Evolutionary conservation across 2,329 filamentous ascomycete species (phyloP).

Genomic region (Macrophomina phaseolina): DNA sequence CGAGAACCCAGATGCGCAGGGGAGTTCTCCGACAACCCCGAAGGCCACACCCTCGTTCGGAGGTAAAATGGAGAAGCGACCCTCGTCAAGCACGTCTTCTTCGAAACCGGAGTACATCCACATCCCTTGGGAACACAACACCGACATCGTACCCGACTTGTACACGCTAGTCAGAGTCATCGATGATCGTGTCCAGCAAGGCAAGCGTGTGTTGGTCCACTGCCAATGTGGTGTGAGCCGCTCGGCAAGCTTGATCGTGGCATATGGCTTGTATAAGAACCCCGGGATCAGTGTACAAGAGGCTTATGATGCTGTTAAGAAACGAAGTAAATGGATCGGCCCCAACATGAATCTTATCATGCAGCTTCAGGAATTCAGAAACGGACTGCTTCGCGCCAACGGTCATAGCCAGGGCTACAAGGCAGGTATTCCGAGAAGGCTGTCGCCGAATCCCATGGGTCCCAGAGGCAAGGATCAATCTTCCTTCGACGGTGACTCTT

Average conservation of each 20-base stretch:
- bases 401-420: constrained; percentile 42
- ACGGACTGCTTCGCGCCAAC: constrained; percentile 49
- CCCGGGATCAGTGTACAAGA: constrained; percentile 79
- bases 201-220: constrained; percentile 81
- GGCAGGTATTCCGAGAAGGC: constrained; percentile 30
- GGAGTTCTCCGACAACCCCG: constrained; percentile 55
- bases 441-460: constrained; percentile 31
- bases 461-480: constrained; percentile 39
- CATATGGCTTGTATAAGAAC: constrained; percentile 81
- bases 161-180: constrained; percentile 78
- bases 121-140: constrained; percentile 88
- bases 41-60: constrained; percentile 52
- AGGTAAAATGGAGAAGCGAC: constrained; percentile 32
- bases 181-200: constrained; percentile 71
- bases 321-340: constrained; percentile 84
- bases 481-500: constrained; percentile 38
- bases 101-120: constrained; percentile 80
- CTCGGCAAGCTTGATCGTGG: constrained; percentile 84
- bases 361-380: constrained; percentile 79
- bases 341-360: constrained; percentile 94
- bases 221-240: constrained; percentile 87
- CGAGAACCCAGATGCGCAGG: constrained; percentile 31
- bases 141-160: constrained; percentile 79
- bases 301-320: constrained; percentile 80
- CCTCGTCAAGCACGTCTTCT: constrained; percentile 30